Base-by-base conservation (phyloP, 441 rosid species). In the Adansonia madagascariensis region DNA sequence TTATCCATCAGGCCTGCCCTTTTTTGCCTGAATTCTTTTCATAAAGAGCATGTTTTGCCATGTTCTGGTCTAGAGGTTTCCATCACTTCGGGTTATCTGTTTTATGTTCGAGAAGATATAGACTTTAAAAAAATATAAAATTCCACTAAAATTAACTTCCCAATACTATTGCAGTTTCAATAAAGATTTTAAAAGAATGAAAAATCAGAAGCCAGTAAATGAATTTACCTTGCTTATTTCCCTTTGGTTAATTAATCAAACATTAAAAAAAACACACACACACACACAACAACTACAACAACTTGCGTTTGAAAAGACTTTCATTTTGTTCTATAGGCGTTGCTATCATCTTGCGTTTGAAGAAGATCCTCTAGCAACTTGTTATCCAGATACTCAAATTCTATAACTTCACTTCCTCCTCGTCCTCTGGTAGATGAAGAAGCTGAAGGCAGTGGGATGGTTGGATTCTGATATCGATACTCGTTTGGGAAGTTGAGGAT, bases 291-390 rank as follows among this genome's bases (percentile, higher is more conserved):
- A 27, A 27, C 17, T 56, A 43, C 10, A 66, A 52, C 55, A 17
- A 17, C 53, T 18, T 27, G 35, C 35, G 35, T 27, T 27, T 27
- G 35, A 27, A 27, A 27, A 27, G 35, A 27, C 35, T 27, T 27
- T 27, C 35, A 27, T 27, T 9, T 41, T 57, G 14, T 27, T 60
- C 59, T 61, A 62, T 9, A 18, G 18, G 0, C 41, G 56, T 14
- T 59, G 60, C 77, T 73, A 47, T 67, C 44, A 1, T 85, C 39
- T 47, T 75, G 65, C 0, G 80, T 65, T n/a, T 79, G 89, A 11
- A 93, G 89, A 60, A 93, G 92, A 78, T 93, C 97, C 60, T 93
- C 95, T 83, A 93, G 80, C 80, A 93, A 78, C 55, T 86, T 82
- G 83, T 93, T 53, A 14, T 93, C 95, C 43, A 91, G 83, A 77